phyloP scores from a whole-genome alignment of 495 filamentous ascomycete genomes.

The Tuber magnatum region DNA sequence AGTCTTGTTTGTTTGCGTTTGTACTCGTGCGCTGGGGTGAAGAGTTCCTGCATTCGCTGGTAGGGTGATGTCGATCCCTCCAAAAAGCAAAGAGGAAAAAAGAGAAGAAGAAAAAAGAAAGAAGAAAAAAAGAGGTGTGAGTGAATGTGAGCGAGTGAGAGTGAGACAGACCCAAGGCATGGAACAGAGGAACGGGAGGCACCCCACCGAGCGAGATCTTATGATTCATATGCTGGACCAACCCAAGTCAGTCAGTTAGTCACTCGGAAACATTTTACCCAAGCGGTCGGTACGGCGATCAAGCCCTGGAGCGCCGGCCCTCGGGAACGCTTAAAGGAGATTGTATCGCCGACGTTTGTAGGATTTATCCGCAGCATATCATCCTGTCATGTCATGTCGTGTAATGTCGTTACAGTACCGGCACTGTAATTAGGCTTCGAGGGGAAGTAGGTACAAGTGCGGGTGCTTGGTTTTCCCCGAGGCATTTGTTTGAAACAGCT shows the following conservation, averaged over 20 bases:
- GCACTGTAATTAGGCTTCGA: not conserved
- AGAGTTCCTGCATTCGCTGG: not conserved
- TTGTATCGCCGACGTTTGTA: not conserved
- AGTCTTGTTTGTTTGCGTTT: not conserved
- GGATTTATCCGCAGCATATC: not conserved
- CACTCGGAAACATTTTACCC: not conserved
- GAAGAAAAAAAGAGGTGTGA: too few species aligned
- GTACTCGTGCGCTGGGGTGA: not conserved
- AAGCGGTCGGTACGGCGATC: not conserved
- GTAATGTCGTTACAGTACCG: not conserved
- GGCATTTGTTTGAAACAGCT: not conserved
- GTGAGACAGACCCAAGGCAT: not conserved
- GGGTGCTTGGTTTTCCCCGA: not conserved
- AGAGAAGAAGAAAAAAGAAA: not conserved
- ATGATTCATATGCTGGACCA: not conserved
- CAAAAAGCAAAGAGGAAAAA: not conserved
- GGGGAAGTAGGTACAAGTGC: not conserved
- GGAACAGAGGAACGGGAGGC: not conserved
- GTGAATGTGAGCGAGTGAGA: not conserved
- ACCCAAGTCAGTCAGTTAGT: not conserved
- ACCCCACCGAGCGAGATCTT: conserved; percentile 1
- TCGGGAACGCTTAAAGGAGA: not conserved
- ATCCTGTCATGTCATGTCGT: not conserved
- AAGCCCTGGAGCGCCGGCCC: not conserved
- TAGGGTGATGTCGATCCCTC: not conserved